Evolutionary conservation across 73 alveolate genomes (phyloP), one percentile per base, ranked within the genome.

Genomic region (Paraurostyla sp.): DNA sequence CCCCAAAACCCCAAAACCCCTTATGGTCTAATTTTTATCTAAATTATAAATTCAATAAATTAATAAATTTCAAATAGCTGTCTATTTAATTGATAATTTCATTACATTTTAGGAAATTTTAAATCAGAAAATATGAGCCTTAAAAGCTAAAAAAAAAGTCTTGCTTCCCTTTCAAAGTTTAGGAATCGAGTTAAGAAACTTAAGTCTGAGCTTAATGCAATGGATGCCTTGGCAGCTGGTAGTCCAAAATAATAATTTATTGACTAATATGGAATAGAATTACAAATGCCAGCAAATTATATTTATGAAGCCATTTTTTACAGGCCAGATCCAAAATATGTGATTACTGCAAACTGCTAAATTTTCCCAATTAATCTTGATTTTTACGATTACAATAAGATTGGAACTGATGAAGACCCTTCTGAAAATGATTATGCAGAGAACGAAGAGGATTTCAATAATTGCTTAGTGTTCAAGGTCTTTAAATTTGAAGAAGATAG

Each of bases 271-370:
- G 82, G 82, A 65, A 65, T 65, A 1, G 2, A 65, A 36, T 6
- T 65, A 33, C 20, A 65, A 40, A 65, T 65, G 82, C 82, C 82
- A 18, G 82, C 82, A 7, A 65, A 65, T 30, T 65, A 65, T 38
- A 65, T 65, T 40, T 65, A 65, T 40, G 82, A 65, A 40, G 7
- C 82, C 9, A 38, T 65, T 23, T 65, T 65, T 35, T 65, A 65
- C 32, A 65, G 42, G 23, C 58, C 56, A 35, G 82, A 65, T 40
- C 33, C 7, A 35, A 38, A 65, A 36, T 65, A 35, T 40, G 58
- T 65, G 35, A 65, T 65, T 15, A 65, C 40, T 36, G 56, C 58
- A 11, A 13, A 1, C 42, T 36, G 60, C 58, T 65, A 65, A 38
- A 40, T 65, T 4, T 65, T 38, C 13, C 82, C 82, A 9, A 2